phyloP scores from a whole-genome alignment of 805 yeast genomes.

The Metschnikowia aberdeeniae region DNA sequence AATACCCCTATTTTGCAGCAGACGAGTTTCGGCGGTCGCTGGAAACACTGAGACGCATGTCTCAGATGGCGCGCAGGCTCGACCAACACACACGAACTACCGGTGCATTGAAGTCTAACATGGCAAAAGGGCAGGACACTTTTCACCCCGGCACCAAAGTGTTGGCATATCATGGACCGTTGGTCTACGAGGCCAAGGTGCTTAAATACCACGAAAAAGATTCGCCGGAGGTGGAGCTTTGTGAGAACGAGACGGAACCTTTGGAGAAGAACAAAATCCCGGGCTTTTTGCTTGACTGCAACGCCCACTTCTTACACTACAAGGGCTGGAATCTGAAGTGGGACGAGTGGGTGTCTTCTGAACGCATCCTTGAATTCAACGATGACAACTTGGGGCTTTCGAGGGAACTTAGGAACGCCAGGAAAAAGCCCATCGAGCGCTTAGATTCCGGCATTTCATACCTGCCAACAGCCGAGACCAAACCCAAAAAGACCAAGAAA shows the following conservation, averaged over 20 bases:
- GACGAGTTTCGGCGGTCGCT: too few relatives aligned
- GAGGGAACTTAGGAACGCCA: conserved; percentile 18
- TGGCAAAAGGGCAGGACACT: conserved; percentile 4
- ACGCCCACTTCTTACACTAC: conserved; percentile 72
- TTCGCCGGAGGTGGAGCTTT: conserved; percentile 33
- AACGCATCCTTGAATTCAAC: conserved; percentile 62
- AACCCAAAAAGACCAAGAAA: conserved; percentile 4
- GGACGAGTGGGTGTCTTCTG: conserved; percentile 91
- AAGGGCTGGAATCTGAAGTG: conserved; percentile 94
- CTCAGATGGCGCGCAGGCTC: conserved; percentile 1
- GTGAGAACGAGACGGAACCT: conserved; percentile 38
- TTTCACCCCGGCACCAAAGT: conserved; percentile 26
- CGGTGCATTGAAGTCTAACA: background rate
- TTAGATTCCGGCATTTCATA: conserved; percentile 12
- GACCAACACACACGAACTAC: background rate
- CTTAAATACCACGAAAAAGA: conserved; percentile 58
- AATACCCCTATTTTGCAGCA: too few relatives aligned
- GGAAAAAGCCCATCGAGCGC: conserved; percentile 17
- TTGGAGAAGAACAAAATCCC: conserved; percentile 29
- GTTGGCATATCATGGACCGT: conserved; percentile 86
- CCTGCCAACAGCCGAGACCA: conserved; percentile 6
- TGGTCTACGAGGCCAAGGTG: conserved; percentile 84
- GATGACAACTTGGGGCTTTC: conserved; percentile 59
- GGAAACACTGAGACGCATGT: background rate
- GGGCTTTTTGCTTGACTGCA: conserved; percentile 21